Evolutionary conservation across 306 rosid genomes (phyloP).

Genomic region (Cicer chorassanicum): DNA sequence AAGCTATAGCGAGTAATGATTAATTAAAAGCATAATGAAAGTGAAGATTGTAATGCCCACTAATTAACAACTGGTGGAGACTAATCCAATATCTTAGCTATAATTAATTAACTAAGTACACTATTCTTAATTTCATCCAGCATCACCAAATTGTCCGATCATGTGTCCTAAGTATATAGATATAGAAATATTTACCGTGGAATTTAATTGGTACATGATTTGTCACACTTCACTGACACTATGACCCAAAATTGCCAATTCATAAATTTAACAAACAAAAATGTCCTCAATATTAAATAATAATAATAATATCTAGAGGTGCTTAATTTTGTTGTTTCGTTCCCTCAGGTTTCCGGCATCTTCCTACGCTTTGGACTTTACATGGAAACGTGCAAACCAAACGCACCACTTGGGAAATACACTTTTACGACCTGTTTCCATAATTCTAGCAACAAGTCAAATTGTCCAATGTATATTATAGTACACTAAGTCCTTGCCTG

Average conservation of each 20-base stretch:
- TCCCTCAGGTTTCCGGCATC: conserved; percentile 43
- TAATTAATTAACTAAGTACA: neutral
- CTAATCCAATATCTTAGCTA: conserved; percentile 21
- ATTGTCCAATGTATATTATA: conserved; percentile 33
- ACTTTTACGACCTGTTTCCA: conserved; percentile 51
- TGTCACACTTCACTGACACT: conserved; percentile 47
- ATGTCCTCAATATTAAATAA: conserved; percentile 36
- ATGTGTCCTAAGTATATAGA: conserved; percentile 28
- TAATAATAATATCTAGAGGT: conserved; percentile 25
- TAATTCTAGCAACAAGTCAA: conserved; percentile 56
- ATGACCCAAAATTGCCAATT: conserved; percentile 38
- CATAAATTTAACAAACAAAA: conserved; percentile 34
- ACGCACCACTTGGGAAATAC: conserved; percentile 41
- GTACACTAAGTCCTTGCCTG: conserved; percentile 41
- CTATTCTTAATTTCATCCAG: conserved; percentile 24
- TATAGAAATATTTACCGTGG: neutral
- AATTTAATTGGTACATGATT: conserved; percentile 36
- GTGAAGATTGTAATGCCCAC: conserved; percentile 50
- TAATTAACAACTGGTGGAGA: conserved; percentile 35
- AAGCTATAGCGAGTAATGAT: conserved; percentile 40
- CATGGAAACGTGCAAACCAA: conserved; percentile 48
- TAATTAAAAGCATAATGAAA: conserved; percentile 46
- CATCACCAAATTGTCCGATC: conserved; percentile 42
- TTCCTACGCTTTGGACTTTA: conserved; percentile 53
- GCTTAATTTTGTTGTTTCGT: conserved; percentile 32